Conservation (phyloP, 2,329 filamentous ascomycete genomes). For the Didymella pinodella region DNA sequence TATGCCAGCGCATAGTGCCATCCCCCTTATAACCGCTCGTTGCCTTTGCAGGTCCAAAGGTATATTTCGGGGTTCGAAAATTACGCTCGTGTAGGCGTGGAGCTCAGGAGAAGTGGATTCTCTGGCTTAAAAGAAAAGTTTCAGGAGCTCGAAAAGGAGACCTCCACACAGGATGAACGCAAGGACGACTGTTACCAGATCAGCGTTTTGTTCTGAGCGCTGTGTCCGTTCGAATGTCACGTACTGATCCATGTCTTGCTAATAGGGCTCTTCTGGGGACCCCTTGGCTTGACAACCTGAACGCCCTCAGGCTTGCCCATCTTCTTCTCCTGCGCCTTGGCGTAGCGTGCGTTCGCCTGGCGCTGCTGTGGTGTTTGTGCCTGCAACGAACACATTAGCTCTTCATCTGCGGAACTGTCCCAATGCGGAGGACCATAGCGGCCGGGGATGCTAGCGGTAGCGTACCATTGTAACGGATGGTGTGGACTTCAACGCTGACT, state of each 20-base stretch:
- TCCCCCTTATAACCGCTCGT: not conserved
- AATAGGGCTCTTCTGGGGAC: slow-evolving; percentile 61
- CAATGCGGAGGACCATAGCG: slow-evolving; percentile 11
- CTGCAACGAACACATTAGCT: slow-evolving; percentile 52
- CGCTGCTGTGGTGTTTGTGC: slow-evolving; percentile 87
- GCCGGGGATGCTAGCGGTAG: slow-evolving; percentile 10
- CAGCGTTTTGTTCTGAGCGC: not conserved
- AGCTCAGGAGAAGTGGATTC: not conserved
- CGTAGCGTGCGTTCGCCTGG: slow-evolving; percentile 80
- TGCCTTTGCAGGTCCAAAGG: too few species aligned
- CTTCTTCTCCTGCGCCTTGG: slow-evolving; percentile 73
- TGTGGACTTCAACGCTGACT: not conserved
- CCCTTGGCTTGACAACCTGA: slow-evolving; percentile 60
- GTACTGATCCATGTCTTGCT: slow-evolving; percentile 67
- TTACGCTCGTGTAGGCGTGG: not conserved
- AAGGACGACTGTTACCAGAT: slow-evolving; percentile 59
- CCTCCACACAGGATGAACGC: slow-evolving; percentile 71
- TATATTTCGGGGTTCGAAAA: not conserved
- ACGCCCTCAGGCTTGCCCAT: slow-evolving; percentile 69
- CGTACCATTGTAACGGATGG: slow-evolving; percentile 27
- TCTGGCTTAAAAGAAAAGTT: slow-evolving; percentile 54
- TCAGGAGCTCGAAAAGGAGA: slow-evolving; percentile 64
- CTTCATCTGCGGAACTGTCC: not conserved
- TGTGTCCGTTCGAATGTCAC: slow-evolving; percentile 36
- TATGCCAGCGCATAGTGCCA: not conserved